Evolutionary conservation across 306 rosid species (phyloP).

Genomic region (Crataegus laevigata): DNA sequence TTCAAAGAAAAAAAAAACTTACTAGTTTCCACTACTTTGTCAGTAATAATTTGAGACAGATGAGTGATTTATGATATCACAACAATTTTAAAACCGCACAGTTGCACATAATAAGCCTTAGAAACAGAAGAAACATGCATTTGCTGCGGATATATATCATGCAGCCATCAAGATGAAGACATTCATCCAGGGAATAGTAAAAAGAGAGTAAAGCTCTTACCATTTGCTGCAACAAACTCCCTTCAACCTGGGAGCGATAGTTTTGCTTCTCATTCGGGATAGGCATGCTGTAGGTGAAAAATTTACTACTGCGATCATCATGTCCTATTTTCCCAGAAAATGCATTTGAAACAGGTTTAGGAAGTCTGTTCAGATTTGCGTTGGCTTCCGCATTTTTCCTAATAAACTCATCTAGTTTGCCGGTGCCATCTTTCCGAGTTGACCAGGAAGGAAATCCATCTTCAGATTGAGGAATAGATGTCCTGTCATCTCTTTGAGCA

Average conservation of each 20-base stretch:
- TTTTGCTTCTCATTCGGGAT: constrained; percentile 28
- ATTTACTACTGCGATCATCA: constrained; percentile 32
- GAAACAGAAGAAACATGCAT: background rate
- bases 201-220: constrained; percentile 21
- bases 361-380: constrained; percentile 36
- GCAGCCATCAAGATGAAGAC: background rate
- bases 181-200: background rate
- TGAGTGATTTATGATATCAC: background rate
- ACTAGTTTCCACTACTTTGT: background rate
- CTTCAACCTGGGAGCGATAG: constrained; percentile 25
- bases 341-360: constrained; percentile 30
- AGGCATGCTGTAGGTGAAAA: constrained; percentile 22
- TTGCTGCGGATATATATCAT: background rate
- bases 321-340: constrained; percentile 35
- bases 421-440: constrained; percentile 45
- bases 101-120: background rate
- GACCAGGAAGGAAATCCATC: constrained; percentile 35
- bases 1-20: background rate
- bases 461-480: constrained; percentile 39
- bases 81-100: background rate
- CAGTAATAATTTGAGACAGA: background rate
- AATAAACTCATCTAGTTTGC: constrained; percentile 33
- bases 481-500: constrained; percentile 38
- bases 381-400: constrained; percentile 43
- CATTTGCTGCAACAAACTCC: constrained; percentile 34